Evolutionary conservation across 176 grass and related monocot species (phyloP).

Genomic region (Carex myosuroides): DNA sequence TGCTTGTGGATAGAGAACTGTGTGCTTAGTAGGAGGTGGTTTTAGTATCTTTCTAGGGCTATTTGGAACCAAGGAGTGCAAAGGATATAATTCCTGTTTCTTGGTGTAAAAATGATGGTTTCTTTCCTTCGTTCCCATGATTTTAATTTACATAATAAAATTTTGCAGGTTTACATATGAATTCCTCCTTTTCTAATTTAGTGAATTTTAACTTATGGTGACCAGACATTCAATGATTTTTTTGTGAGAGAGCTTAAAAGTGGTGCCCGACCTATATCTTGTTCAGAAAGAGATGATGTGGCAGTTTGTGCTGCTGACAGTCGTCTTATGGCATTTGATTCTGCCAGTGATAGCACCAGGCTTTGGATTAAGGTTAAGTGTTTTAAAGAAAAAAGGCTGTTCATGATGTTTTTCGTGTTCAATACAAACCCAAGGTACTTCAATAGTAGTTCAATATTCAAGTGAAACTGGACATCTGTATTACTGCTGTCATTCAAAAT

Average conservation of each 20-base stretch:
- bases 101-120: background rate
- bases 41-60: background rate
- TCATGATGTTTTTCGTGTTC: background rate
- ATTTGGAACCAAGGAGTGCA: background rate
- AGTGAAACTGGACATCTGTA: background rate
- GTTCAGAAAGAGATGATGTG: conserved; percentile 37
- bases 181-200: background rate
- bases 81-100: background rate
- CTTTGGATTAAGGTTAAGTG: conserved; percentile 89
- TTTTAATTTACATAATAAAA: background rate
- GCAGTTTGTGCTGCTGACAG: conserved; percentile 92
- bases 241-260: conserved; percentile 80
- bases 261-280: conserved; percentile 55
- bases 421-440: background rate
- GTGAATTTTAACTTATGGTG: conserved; percentile 8
- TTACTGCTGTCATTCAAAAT: background rate
- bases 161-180: background rate
- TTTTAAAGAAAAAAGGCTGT: background rate
- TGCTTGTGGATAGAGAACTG: background rate
- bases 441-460: background rate
- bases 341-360: conserved; percentile 64
- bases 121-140: background rate
- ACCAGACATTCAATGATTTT: conserved; percentile 94
- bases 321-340: conserved; percentile 82
- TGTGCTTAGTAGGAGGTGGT: background rate